Evolutionary conservation across 1,284 basidiomycete species (phyloP).

Genomic region (Mycena sp.): DNA sequence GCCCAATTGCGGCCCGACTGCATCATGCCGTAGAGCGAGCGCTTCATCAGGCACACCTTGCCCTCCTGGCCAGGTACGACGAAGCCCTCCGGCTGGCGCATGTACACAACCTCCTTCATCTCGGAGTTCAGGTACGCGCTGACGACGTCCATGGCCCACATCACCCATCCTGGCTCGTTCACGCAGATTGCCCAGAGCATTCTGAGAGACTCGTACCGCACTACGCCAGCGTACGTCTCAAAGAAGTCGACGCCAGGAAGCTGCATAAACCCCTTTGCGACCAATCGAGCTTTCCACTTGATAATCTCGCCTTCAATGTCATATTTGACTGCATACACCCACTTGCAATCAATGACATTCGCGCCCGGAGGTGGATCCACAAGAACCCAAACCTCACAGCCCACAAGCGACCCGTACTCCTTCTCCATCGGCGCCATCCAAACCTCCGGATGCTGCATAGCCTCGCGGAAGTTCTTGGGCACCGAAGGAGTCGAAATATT

Average conservation of each 20-base stretch:
- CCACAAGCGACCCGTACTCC: conserved; percentile 28
- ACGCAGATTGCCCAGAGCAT: conserved; percentile 33
- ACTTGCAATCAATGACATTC: conserved; percentile 23
- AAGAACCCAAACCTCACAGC: conserved; percentile 18
- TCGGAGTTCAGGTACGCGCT: conserved; percentile 24
- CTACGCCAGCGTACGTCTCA: conserved; percentile 26
- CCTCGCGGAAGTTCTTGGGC: conserved; percentile 28
- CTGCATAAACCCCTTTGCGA: conserved; percentile 26
- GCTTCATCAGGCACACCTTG: conserved; percentile 16
- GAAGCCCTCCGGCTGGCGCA: conserved; percentile 38
- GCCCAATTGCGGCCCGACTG: conserved; percentile 26
- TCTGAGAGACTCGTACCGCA: conserved; percentile 22
- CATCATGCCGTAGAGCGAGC: conserved; percentile 24
- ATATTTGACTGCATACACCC: conserved; percentile 26
- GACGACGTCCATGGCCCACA: conserved; percentile 21
- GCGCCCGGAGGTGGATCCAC: conserved; percentile 15
- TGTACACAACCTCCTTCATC: conserved; percentile 47
- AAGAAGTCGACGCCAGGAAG: conserved; percentile 23
- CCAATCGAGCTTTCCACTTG: conserved; percentile 26
- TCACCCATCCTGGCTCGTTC: conserved; percentile 19
- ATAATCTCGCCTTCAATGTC: conserved; percentile 16
- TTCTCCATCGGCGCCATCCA: conserved; percentile 32
- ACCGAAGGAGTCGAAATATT: conserved; percentile 13
- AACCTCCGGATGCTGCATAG: conserved; percentile 29
- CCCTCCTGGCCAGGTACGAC: conserved; percentile 7